These are phyloP conservation scores for Phytophthora crassamura DNA, from an alignment of 352 stramenopile species.

Conservation along the genomic window DNA sequence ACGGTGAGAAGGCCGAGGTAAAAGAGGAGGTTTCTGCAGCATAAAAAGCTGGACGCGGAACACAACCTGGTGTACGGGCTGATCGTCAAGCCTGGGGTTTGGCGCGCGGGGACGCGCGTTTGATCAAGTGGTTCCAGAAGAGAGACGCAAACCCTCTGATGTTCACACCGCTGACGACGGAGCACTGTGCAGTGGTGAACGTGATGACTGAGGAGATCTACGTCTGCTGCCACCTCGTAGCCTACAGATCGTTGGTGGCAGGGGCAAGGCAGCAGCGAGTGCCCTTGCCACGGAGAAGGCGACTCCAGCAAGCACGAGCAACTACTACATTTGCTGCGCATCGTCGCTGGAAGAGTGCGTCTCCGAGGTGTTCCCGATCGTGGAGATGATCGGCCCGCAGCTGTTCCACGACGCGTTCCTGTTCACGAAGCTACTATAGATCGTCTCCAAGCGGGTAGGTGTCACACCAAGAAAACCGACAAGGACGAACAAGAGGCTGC, in stretches of 20 bases:
- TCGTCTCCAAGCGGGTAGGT: conserved; percentile 64
- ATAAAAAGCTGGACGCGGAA: conserved; percentile 29
- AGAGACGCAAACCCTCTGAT: conserved; percentile 70
- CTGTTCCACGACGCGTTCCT: conserved; percentile 78
- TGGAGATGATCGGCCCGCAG: no score
- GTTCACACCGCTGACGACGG: conserved; percentile 64
- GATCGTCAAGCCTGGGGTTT: conserved; percentile 86
- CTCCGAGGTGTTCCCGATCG: conserved; percentile 50
- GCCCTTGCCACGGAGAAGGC: conserved; percentile 5
- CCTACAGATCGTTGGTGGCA: conserved; percentile 46
- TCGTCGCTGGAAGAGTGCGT: conserved; percentile 54
- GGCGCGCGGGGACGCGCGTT: conserved; percentile 67
- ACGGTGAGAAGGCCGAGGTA: conserved; percentile 35
- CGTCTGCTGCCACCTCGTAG: conserved; percentile 58
- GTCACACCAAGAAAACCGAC: conserved; percentile 31
- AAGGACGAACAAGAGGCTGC: conserved; percentile 24
- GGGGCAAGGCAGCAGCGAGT: background rate
- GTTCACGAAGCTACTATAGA: conserved; percentile 78
- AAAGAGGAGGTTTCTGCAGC: conserved; percentile 38
- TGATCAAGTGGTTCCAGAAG: conserved; percentile 82
- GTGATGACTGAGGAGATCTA: conserved; percentile 65
- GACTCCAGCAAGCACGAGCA: conserved; percentile 17
- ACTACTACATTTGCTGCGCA: conserved; percentile 45
- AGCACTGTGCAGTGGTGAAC: conserved; percentile 79
- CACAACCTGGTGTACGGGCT: conserved; percentile 85